Evolutionary conservation across 1,139 yeast genomes (phyloP), one percentile per base, ranked within the genome.

Genomic region (Suhomyces guaymorum): DNA sequence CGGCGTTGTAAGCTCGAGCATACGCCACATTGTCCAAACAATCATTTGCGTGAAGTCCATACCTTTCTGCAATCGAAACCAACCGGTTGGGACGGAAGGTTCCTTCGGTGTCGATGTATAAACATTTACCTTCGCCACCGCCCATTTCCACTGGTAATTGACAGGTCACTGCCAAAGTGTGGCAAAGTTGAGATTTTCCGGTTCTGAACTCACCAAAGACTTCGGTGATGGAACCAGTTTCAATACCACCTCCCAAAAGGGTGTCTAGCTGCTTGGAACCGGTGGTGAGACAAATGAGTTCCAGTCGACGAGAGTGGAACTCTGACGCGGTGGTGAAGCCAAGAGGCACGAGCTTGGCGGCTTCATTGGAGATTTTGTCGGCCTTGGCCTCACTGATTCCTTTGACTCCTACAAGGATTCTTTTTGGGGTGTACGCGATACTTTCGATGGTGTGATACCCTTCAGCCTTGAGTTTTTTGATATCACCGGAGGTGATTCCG

Each of bases 281-380:
- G 0, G 98, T 90, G 3, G 97, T 88, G 40, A 92, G 70, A 52
- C 97, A 86, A 39, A 92, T 89, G 60, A 92, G 75, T 55, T 89
- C 96, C 9, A 94, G 80, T 49, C 98, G 74, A 49, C 97, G 75
- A 50, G 82, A 80, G 57, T 89, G 97, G 56, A 87, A 89, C 58
- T 90, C 97, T 1, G 95, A 83, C 3, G 98, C 98, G 0, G 98
- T 92, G 19, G 97, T 92, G 66, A 92, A 94, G 0, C 99, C 99
- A 78, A 94, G 78, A 7, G 97, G 97, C 2, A 92, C 97, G 35
- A 82, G 66, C 49, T 85, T 81, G 24, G 94, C 78, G 0, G 97
- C 97, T 51, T 87, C 97, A 26, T 72, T 72, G 35, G 89, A 66
- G 35, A 92, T 67, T 51, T 81, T 80, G 51, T 89, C 97, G 0